Evolutionary conservation across 352 stramenopile genomes (phyloP).

Genomic region (Globisporangium sylvaticum): DNA sequence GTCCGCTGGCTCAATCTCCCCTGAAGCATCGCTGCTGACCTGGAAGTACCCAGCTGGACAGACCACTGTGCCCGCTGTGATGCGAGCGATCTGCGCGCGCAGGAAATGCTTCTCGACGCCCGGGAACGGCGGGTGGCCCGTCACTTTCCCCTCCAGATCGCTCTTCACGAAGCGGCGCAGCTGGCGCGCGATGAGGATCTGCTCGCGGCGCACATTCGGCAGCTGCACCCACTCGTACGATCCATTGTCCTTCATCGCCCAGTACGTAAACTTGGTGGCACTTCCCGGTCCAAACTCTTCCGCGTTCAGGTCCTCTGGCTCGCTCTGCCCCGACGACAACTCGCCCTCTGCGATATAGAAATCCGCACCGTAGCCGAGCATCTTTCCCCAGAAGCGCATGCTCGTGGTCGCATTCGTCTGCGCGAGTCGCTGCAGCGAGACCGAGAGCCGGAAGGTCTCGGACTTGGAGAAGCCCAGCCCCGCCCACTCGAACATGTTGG

Average conservation of each 20-base stretch:
- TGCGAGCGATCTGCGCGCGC: slow-evolving; percentile 87
- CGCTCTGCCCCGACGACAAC: slow-evolving; percentile 23
- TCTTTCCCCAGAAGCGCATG: slow-evolving; percentile 87
- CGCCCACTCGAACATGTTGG: slow-evolving; percentile 82
- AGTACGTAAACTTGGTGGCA: slow-evolving; percentile 90
- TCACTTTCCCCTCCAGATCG: slow-evolving; percentile 78
- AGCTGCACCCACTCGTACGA: slow-evolving; percentile 81
- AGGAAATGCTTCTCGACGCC: slow-evolving; percentile 85
- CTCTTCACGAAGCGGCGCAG: slow-evolving; percentile 75
- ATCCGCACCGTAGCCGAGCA: slow-evolving; percentile 64
- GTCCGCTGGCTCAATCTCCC: slow-evolving; percentile 64
- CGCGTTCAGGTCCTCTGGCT: slow-evolving; percentile 66
- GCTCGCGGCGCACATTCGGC: slow-evolving; percentile 62
- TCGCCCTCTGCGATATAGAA: slow-evolving; percentile 88
- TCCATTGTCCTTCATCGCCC: slow-evolving; percentile 82
- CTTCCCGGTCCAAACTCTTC: slow-evolving; percentile 56
- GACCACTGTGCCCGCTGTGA: slow-evolving; percentile 75
- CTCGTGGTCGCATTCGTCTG: slow-evolving; percentile 53
- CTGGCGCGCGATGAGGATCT: slow-evolving; percentile 77
- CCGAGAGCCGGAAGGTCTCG: slow-evolving; percentile 69
- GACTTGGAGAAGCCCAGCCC: slow-evolving; percentile 67
- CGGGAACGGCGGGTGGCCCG: slow-evolving; percentile 86
- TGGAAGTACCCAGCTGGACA: slow-evolving; percentile 87
- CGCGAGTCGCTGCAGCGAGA: slow-evolving; percentile 57
- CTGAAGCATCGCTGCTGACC: slow-evolving; percentile 40